These are phyloP conservation scores for Nepenthes alata DNA, from an alignment of 179 eudicot genomes.

Conservation along the genomic window DNA sequence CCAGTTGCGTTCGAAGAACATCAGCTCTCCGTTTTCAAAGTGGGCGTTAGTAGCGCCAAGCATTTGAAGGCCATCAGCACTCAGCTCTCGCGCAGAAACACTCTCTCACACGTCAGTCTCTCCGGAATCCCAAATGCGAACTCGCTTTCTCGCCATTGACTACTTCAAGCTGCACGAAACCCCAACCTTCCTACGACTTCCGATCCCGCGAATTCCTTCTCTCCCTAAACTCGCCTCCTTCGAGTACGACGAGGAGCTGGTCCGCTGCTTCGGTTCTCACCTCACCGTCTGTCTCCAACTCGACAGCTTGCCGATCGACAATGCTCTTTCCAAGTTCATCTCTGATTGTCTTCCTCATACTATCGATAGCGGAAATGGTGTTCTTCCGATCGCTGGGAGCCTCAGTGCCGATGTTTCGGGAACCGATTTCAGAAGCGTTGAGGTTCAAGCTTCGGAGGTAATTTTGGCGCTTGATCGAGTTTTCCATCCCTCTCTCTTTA, in stretches of 20 bases:
- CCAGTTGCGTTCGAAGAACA: neutral
- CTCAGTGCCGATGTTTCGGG: neutral
- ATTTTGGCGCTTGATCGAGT: neutral
- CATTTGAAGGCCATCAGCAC: neutral
- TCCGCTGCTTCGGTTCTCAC: slow-evolving; percentile 20
- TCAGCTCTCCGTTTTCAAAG: neutral
- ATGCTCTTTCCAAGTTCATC: slow-evolving; percentile 45
- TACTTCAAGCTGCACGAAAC: slow-evolving; percentile 24
- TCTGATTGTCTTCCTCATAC: slow-evolving; percentile 43
- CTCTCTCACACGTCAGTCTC: neutral
- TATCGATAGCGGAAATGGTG: slow-evolving; percentile 16
- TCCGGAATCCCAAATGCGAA: neutral
- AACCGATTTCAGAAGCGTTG: neutral
- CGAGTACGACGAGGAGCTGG: slow-evolving; percentile 10
- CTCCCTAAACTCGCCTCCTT: slow-evolving; percentile 14
- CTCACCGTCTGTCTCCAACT: slow-evolving; percentile 16
- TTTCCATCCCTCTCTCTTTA: slow-evolving; percentile 1
- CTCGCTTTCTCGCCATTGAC: slow-evolving; percentile 35
- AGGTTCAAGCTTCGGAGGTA: slow-evolving; percentile 21
- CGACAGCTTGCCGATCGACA: slow-evolving; percentile 26
- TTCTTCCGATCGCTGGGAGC: slow-evolving; percentile 4
- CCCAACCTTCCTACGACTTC: slow-evolving; percentile 51
- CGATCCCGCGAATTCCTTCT: slow-evolving; percentile 30
- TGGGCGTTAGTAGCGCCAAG: too few species aligned
- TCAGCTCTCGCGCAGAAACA: neutral